These are phyloP conservation scores for Amanita muscaria DNA, from an alignment of 768 basidiomycete species.

Conservation along the genomic window DNA sequence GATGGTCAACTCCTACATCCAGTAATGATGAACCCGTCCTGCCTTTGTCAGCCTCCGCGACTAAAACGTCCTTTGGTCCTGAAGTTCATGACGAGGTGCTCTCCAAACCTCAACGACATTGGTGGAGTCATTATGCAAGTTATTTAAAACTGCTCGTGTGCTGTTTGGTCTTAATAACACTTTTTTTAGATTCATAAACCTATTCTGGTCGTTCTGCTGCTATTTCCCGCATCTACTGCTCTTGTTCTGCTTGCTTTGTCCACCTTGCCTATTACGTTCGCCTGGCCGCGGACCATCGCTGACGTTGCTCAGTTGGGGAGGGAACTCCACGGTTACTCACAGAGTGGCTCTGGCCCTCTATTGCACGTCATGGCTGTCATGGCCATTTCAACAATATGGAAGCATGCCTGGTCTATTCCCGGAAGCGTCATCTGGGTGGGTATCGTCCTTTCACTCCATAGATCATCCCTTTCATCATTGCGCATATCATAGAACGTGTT, in stretches of 20 bases:
- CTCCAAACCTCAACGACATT: conserved; percentile 34
- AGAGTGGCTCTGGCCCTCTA: conserved; percentile 52
- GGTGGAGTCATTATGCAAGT: conserved; percentile 26
- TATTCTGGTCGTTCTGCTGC: conserved; percentile 37
- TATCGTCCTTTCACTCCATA: conserved; percentile 16
- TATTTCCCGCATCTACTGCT: conserved; percentile 60
- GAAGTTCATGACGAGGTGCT: conserved; percentile 17
- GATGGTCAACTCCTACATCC: conserved; percentile 38
- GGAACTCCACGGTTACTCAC: conserved; percentile 72
- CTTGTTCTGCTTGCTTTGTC: conserved; percentile 65
- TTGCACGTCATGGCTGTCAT: conserved; percentile 79
- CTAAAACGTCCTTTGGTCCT: conserved; percentile 19
- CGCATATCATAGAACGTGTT: conserved; percentile 78
- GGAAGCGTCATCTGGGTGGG: conserved; percentile 87
- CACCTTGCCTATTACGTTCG: conserved; percentile 66
- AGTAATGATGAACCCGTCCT: conserved; percentile 39
- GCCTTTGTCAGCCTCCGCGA: conserved; percentile 46
- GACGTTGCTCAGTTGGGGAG: conserved; percentile 70
- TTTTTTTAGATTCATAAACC: conserved; percentile 27
- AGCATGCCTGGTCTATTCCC: conserved; percentile 95
- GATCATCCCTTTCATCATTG: too few relatives aligned
- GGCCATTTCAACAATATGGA: conserved; percentile 83
- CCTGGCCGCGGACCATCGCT: conserved; percentile 68
- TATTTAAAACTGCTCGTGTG: conserved; percentile 7
- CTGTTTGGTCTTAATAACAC: conserved; percentile 5